Base-by-base conservation (phyloP, 2,329 filamentous ascomycete species). In the Aspergillus spinulosporus region DNA sequence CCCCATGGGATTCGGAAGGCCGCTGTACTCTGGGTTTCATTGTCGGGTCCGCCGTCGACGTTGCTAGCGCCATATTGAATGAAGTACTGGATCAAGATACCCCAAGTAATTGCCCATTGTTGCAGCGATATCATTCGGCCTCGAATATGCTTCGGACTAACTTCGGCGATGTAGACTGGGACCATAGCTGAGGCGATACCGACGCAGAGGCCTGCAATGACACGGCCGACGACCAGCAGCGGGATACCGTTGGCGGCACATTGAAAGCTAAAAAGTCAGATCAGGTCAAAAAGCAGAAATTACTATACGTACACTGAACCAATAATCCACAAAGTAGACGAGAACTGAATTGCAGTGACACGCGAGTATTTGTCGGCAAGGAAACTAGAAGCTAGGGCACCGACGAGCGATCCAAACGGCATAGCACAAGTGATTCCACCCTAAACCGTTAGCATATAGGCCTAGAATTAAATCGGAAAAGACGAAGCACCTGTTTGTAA, bases 81-180 rank as follows among this genome's bases (percentile, higher is more conserved):
- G 29, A 64, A 86, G 76, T 86, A 88, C 82, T 87, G 87, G 72
- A 87, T 84, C 57, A 87, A 66, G 61, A 87, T 87, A 61, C 83
- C 85, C 80, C 80, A 88, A 60, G 88, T 88, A 59, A 91, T 90
- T 14, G 87, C 85, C 77, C 86, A 87, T 69, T 91, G 88, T 69
- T 90, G 87, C 45, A 84, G 81, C 43, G 86, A 85, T 15, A 91
- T 86, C 40, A 91, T 79, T 15, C 85, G 80, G 7, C 81, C 81
- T 60, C 81, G 76, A 60, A 78, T 81, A 39, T 73, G 74, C 1
- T 79, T 79, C 12, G 78, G 78, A 14, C 80, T 85, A 6, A 89
- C 77, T 69, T 90, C 88, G 49, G 84, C 81, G 62, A 88, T 83
- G 70, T 89, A 89, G 21, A 89, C 82, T 0, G 85, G 86, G 1